Percentiles rank a stretch among this genome's conserved stretches.
These are phyloP conservation scores for Fusarium heterosporum DNA, from an alignment of 2,329 filamentous ascomycete genomes.

Conservation along the genomic window DNA sequence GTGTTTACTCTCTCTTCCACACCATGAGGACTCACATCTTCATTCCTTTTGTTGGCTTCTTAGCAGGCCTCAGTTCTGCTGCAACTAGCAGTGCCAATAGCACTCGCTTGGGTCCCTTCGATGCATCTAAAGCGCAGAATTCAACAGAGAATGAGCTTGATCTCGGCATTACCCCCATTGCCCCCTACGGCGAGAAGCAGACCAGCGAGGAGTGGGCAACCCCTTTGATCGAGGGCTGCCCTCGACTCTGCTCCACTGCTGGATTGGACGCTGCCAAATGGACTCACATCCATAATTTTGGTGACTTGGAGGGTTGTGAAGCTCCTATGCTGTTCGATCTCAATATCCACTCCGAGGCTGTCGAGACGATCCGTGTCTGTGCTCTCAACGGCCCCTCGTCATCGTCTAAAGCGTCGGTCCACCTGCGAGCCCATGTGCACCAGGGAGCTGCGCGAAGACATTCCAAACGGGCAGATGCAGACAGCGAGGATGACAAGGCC, in stretches of 20 bases:
- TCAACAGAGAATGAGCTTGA: background rate
- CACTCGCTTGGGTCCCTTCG: background rate
- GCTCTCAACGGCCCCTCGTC: background rate
- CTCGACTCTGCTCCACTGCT: background rate
- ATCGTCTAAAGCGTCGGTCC: background rate
- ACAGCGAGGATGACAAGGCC: background rate
- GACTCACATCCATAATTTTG: background rate
- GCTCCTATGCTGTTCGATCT: background rate
- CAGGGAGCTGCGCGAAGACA: background rate
- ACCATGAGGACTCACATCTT: background rate
- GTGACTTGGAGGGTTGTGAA: background rate
- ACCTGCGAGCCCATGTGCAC: background rate
- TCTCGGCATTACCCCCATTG: background rate
- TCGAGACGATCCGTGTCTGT: conserved; percentile 5
- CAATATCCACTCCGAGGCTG: background rate
- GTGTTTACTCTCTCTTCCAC: background rate
- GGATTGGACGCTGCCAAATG: background rate
- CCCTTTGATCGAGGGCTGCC: background rate
- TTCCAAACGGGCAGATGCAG: background rate
- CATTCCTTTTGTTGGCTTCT: background rate
- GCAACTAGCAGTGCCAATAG: background rate
- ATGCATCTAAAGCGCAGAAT: background rate
- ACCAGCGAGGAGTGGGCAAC: conserved; percentile 2
- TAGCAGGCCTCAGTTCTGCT: background rate
- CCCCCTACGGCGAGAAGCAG: conserved; percentile 1